Conservation (phyloP, 176 grass and related monocot species). For the Otatea glauca region DNA sequence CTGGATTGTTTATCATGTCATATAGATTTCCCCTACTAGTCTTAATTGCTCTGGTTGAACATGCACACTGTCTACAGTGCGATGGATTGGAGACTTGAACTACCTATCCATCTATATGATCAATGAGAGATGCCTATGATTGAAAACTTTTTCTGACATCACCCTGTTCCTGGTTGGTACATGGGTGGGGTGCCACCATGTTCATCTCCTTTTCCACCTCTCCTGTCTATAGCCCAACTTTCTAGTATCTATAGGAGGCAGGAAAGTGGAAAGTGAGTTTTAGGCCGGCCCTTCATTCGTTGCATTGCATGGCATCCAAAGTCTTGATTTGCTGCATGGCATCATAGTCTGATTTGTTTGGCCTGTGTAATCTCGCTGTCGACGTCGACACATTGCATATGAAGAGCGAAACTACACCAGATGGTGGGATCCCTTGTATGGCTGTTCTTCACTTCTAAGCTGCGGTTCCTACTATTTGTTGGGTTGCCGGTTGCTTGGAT, state of each 20-base stretch:
- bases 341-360: slow-evolving; percentile 7
- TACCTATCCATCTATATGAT: slow-evolving; percentile 35
- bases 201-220: slow-evolving; percentile 30
- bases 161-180: slow-evolving; percentile 37
- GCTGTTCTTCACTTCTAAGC: neutral
- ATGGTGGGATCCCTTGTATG: slow-evolving; percentile 8
- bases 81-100: slow-evolving; percentile 34
- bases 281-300: slow-evolving; percentile 1
- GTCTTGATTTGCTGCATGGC: neutral
- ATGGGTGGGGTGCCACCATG: slow-evolving; percentile 41
- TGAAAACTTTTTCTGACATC: slow-evolving; percentile 35
- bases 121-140: slow-evolving; percentile 33
- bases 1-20: neutral
- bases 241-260: slow-evolving; percentile 19
- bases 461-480: slow-evolving; percentile 20
- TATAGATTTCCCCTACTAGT: neutral
- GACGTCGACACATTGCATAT: neutral
- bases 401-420: neutral
- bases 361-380: neutral
- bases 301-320: slow-evolving; percentile 19
- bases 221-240: slow-evolving; percentile 16
- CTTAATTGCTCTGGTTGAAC: neutral
- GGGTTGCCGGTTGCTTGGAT: slow-evolving; percentile 13
- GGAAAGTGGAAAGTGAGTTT: neutral
- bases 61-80: neutral